Conservation (phyloP, 345 rosid genomes). For the Brassica juncea region DNA sequence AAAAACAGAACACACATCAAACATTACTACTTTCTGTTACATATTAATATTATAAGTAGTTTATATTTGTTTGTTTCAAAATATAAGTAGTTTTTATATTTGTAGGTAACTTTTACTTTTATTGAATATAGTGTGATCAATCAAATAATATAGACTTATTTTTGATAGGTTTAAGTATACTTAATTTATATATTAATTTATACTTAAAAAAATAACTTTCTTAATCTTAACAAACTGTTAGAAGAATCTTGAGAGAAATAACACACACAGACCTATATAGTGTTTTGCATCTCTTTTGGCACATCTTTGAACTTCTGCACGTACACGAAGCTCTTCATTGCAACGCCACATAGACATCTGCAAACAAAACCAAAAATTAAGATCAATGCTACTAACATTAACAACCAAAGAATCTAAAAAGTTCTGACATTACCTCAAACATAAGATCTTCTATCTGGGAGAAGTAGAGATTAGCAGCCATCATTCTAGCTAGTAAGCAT, state of each 20-base stretch:
- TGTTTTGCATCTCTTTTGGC: conserved; percentile 86
- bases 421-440: conserved; percentile 94
- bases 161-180: too few relatives aligned
- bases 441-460: conserved; percentile 98
- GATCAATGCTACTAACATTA: not conserved
- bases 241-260: not conserved
- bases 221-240: not conserved
- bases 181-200: too few relatives aligned
- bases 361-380: conserved; percentile 5
- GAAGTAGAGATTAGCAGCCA: conserved; percentile 97
- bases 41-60: not conserved
- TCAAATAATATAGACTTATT: too few relatives aligned
- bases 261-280: conserved; percentile 64
- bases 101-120: too few relatives aligned
- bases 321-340: conserved; percentile 77
- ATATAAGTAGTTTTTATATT: too few relatives aligned
- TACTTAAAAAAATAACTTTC: too few relatives aligned
- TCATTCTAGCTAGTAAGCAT: conserved; percentile 95
- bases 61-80: too few relatives aligned
- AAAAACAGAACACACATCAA: not conserved
- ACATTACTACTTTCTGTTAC: too few relatives aligned
- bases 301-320: conserved; percentile 73
- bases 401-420: too few relatives aligned
- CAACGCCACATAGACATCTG: conserved; percentile 99
- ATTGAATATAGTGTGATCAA: too few relatives aligned